A percentile compares a stretch with the other conserved stretches of the same genome.
Conservation (phyloP, 352 stramenopile species). For the Blastocystis sp. region DNA sequence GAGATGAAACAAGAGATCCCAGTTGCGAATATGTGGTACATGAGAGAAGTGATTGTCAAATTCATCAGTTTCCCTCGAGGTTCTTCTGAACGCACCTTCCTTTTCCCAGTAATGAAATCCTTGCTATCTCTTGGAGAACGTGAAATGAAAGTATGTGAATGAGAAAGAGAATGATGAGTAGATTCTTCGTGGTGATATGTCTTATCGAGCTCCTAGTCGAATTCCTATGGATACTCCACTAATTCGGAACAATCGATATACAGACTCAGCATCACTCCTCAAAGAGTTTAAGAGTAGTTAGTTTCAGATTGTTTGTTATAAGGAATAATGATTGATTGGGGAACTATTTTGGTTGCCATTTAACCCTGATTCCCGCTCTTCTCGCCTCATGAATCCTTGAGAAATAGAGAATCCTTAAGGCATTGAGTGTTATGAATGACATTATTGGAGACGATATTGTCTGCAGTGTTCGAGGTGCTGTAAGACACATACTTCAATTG, state of each 20-base stretch:
- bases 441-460: slow-evolving; percentile 42
- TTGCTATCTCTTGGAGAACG: slow-evolving; percentile 8
- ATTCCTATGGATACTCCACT: slow-evolving; percentile 51
- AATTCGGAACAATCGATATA: slow-evolving; percentile 20
- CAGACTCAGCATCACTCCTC: slow-evolving; percentile 1
- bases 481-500: slow-evolving; percentile 7
- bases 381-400: background rate
- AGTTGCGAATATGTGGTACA: slow-evolving; percentile 24
- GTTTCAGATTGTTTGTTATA: background rate
- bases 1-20: slow-evolving; percentile 16
- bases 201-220: background rate
- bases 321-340: background rate
- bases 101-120: slow-evolving; percentile 40
- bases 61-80: slow-evolving; percentile 52
- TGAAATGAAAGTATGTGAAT: slow-evolving; percentile 7
- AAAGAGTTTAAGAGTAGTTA: slow-evolving; percentile 14
- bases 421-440: background rate
- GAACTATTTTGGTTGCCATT: background rate
- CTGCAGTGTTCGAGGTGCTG: background rate
- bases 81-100: slow-evolving; percentile 1
- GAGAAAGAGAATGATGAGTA: background rate
- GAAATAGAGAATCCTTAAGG: background rate
- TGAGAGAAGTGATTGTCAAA: slow-evolving; percentile 36
- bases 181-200: slow-evolving; percentile 44
- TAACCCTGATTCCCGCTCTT: background rate